A percentile compares a stretch with the other conserved stretches of the same genome.
Conservation (phyloP, 2,329 filamentous ascomycete genomes). For the Cadophora sp. region DNA sequence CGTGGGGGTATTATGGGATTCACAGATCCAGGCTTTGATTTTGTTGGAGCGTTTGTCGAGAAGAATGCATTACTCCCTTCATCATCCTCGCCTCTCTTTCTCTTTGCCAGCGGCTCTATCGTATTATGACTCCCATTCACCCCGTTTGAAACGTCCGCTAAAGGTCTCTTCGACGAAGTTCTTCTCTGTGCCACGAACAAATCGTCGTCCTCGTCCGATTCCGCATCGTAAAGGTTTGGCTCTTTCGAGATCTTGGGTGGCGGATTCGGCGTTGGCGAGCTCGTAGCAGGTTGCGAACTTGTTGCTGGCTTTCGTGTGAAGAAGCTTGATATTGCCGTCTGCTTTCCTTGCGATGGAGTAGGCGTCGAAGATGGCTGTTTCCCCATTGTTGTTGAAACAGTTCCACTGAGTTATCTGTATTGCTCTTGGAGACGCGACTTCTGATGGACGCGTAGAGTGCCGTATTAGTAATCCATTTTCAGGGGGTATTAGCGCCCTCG, state of each 20-base stretch:
- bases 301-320: constrained; percentile 67
- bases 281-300: constrained; percentile 42
- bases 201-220: constrained; percentile 39
- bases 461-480: no score
- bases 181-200: constrained; percentile 25
- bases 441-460: constrained; percentile 9
- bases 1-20: constrained; percentile 47
- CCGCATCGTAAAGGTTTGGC: constrained; percentile 39
- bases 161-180: constrained; percentile 55
- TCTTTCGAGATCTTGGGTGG: constrained; percentile 29
- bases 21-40: constrained; percentile 32
- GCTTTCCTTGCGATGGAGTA: constrained; percentile 46
- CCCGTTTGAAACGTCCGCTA: constrained; percentile 55
- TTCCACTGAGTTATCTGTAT: neutral
- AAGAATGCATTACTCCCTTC: constrained; percentile 49
- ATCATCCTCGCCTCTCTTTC: constrained; percentile 52
- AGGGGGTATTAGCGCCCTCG: neutral
- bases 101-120: constrained; percentile 52
- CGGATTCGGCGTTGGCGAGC: constrained; percentile 31
- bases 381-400: constrained; percentile 31
- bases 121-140: constrained; percentile 53
- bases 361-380: constrained; percentile 31
- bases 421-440: constrained; percentile 7
- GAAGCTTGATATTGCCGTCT: constrained; percentile 86
- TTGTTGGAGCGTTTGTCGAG: constrained; percentile 48